Conservation (phyloP, 208 protist genomes). For the Trypanosoma grayi region DNA sequence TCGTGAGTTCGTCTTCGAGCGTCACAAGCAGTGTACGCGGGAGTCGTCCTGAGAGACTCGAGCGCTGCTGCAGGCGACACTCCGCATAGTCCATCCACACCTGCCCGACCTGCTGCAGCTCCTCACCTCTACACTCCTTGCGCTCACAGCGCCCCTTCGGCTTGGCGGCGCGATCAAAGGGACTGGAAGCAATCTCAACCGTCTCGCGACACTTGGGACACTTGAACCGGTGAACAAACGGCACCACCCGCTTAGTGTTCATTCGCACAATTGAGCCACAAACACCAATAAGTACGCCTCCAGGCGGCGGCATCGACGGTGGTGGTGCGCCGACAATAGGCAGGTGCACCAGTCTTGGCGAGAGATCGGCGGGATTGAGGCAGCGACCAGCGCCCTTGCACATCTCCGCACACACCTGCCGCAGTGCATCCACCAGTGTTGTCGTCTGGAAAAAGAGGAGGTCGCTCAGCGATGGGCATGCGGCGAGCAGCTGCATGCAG, state of each 20-base stretch:
- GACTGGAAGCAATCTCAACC: conserved; percentile 47
- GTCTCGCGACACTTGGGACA: conserved; percentile 62
- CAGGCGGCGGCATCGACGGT: conserved; percentile 56
- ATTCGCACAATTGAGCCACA: conserved; percentile 85
- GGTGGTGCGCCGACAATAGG: conserved; percentile 43
- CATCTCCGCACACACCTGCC: conserved; percentile 43
- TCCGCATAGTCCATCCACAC: conserved; percentile 90
- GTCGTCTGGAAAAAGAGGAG: conserved; percentile 50
- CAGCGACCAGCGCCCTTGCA: conserved; percentile 46
- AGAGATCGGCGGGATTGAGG: conserved; percentile 49
- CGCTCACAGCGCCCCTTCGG: conserved; percentile 42
- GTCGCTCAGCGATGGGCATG: conserved; percentile 42
- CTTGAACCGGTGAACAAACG: conserved; percentile 60
- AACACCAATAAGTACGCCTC: conserved; percentile 66
- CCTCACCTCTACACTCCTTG: conserved; percentile 60
- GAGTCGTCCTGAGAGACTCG: conserved; percentile 62
- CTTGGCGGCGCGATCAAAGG: conserved; percentile 61
- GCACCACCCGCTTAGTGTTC: conserved; percentile 75
- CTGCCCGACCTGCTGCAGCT: conserved; percentile 65
- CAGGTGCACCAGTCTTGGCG: conserved; percentile 67
- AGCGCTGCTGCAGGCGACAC: conserved; percentile 86
- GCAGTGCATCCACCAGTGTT: conserved; percentile 39
- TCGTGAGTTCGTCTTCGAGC: conserved; percentile 81
- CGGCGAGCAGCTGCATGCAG: conserved; percentile 65
- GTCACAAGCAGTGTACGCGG: conserved; percentile 78